Base-by-base conservation (phyloP, 2,329 filamentous ascomycete species). In the Penicillium expansum region DNA sequence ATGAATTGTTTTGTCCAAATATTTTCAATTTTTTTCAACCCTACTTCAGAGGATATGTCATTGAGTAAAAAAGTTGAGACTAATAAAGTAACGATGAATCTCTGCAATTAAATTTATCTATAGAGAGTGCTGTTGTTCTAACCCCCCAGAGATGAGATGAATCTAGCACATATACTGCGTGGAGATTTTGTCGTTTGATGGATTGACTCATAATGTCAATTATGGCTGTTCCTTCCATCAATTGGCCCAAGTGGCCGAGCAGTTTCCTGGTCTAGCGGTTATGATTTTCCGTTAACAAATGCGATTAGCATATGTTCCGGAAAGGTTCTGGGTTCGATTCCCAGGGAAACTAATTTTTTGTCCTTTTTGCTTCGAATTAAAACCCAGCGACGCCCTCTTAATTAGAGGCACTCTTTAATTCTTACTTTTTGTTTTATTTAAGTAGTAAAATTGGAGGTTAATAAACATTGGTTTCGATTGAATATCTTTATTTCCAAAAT, bases 191-290 rank as follows among this genome's bases (percentile, higher is more conserved):
- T n/a, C n/a, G n/a, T n/a, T n/a, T n/a, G n/a, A n/a, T n/a, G n/a
- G n/a, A n/a, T n/a, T n/a, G n/a, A n/a, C n/a, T n/a, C 24, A 24
- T 24, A 24, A 5, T 24, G 5, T 24, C 24, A 24, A 24, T 24
- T 3, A 24, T 24, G 24, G 24, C 24, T 24, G 24, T 5, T 24
- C 24, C 5, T 29, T 27, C 5, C n/a, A 54, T 48, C 27, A 50
- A 35, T 30, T 32, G 43, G 43, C 13, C 18, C 29, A 22, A 45
- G 29, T 45, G 29, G 43, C 13, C 3, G n/a, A 54, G 4, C 37
- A 41, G 52, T 54, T 54, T 54, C 52, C 43, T 54, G 52, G 52
- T 54, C 52, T 54, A 54, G 52, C 52, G 52, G 52, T 48, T 48
- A 48, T 54, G 44, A 54, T 54, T 54, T 54, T 50, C 35, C 38